phyloP scores from a whole-genome alignment of 495 filamentous ascomycete genomes.

The Neurospora sp. region DNA sequence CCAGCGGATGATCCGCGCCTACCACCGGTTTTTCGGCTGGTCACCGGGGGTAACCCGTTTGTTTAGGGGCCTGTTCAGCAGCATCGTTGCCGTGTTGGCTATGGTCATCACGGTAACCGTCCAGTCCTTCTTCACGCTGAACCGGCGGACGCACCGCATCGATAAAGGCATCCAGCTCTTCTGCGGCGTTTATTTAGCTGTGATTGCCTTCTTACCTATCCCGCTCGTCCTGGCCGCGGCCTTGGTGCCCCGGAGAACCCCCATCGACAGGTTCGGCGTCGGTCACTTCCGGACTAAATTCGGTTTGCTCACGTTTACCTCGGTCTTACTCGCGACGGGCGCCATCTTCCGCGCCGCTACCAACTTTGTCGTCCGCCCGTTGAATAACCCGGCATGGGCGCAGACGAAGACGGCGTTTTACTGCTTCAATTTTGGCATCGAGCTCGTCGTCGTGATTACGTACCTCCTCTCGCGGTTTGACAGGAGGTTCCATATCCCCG shows the following conservation, averaged over 20 bases:
- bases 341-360: conserved; percentile 57
- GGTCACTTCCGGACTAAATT: conserved; percentile 59
- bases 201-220: conserved; percentile 67
- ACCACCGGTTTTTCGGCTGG: conserved; percentile 65
- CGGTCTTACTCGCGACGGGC: conserved; percentile 53
- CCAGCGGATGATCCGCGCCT: conserved; percentile 65
- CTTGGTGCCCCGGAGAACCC: conserved; percentile 39
- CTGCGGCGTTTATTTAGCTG: conserved; percentile 54
- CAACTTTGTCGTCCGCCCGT: conserved; percentile 43
- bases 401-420: conserved; percentile 66
- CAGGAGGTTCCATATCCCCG: conserved; percentile 60
- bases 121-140: conserved; percentile 56
- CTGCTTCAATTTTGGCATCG: conserved; percentile 64
- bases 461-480: conserved; percentile 62
- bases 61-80: conserved; percentile 51
- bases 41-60: conserved; percentile 32
- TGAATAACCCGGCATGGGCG: conserved; percentile 52
- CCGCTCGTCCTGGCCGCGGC: conserved; percentile 43
- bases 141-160: conserved; percentile 32
- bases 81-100: conserved; percentile 49
- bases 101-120: conserved; percentile 62
- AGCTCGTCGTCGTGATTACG: conserved; percentile 54
- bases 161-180: conserved; percentile 58
- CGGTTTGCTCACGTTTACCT: conserved; percentile 45
- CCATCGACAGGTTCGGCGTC: conserved; percentile 58